Evolutionary conservation across 441 rosid species (phyloP).

Genomic region (Gossypium trilobum): DNA sequence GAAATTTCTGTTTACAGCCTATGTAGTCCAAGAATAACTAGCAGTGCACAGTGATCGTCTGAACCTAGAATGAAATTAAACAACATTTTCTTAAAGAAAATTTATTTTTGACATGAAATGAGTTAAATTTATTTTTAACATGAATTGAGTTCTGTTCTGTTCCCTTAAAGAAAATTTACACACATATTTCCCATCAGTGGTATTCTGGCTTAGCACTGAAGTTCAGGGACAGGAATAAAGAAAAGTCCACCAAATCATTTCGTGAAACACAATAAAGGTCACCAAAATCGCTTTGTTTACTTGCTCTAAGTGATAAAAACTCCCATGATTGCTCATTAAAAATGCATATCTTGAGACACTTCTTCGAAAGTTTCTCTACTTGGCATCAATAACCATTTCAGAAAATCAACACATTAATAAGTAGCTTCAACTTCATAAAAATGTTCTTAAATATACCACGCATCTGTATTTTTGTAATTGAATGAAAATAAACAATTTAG

Average conservation of each 20-base stretch:
- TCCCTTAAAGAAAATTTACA: neutral
- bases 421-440: neutral
- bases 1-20: neutral
- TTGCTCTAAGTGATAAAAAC: neutral
- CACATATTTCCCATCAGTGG: neutral
- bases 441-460: neutral
- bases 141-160: neutral
- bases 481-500: neutral
- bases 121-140: neutral
- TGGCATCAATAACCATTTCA: slow-evolving; percentile 2
- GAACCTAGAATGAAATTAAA: slow-evolving; percentile 1
- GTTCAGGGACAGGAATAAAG: neutral
- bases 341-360: neutral
- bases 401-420: neutral
- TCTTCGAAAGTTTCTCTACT: neutral
- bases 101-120: neutral
- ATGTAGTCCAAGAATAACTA: neutral
- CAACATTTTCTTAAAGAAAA: neutral
- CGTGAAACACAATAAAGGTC: neutral
- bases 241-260: neutral
- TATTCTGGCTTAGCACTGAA: slow-evolving; percentile 4
- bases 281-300: neutral
- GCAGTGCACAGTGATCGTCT: neutral
- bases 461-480: neutral
- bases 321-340: neutral